A percentile compares a stretch with the other conserved stretches of the same genome.
phyloP scores from a whole-genome alignment of 169 alveolate species.

The Babesia sp. region DNA sequence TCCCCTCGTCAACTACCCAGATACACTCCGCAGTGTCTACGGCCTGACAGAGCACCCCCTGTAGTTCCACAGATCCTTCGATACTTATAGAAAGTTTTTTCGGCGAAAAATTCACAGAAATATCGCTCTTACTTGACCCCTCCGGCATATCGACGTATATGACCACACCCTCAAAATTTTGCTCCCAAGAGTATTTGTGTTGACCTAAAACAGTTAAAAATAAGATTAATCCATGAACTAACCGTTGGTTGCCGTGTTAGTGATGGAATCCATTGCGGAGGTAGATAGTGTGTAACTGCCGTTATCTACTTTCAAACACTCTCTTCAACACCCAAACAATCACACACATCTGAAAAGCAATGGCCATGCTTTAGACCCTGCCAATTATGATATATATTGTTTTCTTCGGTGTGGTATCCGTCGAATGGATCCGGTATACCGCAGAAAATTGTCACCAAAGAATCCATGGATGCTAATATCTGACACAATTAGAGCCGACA shows the following conservation, averaged over 20 bases:
- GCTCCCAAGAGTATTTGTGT: slow-evolving; percentile 60
- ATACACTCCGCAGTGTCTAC: slow-evolving; percentile 28
- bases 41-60: slow-evolving; percentile 33
- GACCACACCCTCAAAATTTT: slow-evolving; percentile 41
- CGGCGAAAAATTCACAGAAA: slow-evolving; percentile 34
- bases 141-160: slow-evolving; percentile 42
- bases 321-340: too few species aligned
- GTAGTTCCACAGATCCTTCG: background rate
- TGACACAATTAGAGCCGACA: too few species aligned
- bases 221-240: too few species aligned
- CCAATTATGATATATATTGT: too few species aligned
- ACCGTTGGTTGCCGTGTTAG: slow-evolving; percentile 28
- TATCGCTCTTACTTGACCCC: slow-evolving; percentile 32
- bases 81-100: slow-evolving; percentile 11
- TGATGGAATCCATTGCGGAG: slow-evolving; percentile 5
- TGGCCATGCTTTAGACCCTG: too few species aligned
- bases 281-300: background rate
- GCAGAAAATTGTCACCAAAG: too few species aligned
- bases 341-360: too few species aligned
- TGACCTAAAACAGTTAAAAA: background rate
- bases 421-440: too few species aligned
- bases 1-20: slow-evolving; percentile 56
- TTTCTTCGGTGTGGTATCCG: too few species aligned
- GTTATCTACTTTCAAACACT: too few species aligned
- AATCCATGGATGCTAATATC: too few species aligned